A percentile compares a stretch with the other conserved stretches of the same genome.
These are phyloP conservation scores for Sherardia arvensis DNA, from an alignment of 257 asterid genomes.

Conservation along the genomic window DNA sequence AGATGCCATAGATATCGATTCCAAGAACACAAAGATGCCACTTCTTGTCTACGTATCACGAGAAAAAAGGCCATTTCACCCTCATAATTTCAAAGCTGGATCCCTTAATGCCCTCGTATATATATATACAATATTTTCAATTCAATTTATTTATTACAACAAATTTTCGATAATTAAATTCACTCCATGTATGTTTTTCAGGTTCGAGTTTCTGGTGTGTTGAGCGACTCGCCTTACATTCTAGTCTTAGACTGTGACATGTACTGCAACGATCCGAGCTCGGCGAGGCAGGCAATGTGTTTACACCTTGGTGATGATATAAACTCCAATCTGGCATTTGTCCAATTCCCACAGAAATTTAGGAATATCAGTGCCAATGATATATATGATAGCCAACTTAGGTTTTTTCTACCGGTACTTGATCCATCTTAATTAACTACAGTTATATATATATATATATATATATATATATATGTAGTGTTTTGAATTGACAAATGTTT, in stretches of 20 bases:
- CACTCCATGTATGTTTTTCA: constrained; percentile 19
- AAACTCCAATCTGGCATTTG: constrained; percentile 31
- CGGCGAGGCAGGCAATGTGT: constrained; percentile 51
- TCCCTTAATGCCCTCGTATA: constrained; percentile 66
- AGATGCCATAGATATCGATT: no score
- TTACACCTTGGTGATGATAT: constrained; percentile 34
- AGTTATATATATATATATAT: no score
- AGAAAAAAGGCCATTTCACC: constrained; percentile 43
- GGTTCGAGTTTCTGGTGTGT: constrained; percentile 53
- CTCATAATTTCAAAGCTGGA: constrained; percentile 81
- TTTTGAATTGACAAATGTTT: no score
- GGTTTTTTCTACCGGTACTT: constrained; percentile 54
- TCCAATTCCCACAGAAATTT: constrained; percentile 68
- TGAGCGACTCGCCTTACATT: constrained; percentile 67
- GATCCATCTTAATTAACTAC: no score
- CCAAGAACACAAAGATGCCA: no score
- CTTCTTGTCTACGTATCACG: constrained; percentile 52
- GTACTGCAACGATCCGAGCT: no score
- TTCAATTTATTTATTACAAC: no score
- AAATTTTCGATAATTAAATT: no score
- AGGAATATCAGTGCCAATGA: constrained; percentile 58
- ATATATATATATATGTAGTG: no score
- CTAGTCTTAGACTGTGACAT: no score
- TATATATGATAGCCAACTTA: constrained; percentile 71
- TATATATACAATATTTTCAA: no score